These are phyloP conservation scores for Neonectria faginata DNA, from an alignment of 2,329 filamentous ascomycete species.

Conservation along the genomic window DNA sequence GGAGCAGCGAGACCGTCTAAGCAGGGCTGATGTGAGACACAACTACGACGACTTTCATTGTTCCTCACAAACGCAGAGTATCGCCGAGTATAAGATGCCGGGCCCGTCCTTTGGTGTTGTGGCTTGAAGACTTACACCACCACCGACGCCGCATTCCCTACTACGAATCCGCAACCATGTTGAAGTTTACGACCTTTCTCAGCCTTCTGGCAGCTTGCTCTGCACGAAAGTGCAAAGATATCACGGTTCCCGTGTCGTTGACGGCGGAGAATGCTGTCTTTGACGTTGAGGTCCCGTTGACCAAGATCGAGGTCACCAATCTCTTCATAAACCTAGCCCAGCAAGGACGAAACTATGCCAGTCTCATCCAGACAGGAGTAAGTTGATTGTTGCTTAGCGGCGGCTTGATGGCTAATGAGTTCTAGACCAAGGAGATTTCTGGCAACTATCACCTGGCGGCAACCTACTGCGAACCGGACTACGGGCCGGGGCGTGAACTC, in stretches of 20 bases:
- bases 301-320: conserved; percentile 68
- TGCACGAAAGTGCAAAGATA: conserved; percentile 57
- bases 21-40: conserved; percentile 20
- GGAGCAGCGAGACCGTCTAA: conserved; percentile 6
- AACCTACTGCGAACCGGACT: conserved; percentile 70
- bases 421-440: conserved; percentile 60
- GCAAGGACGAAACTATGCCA: conserved; percentile 63
- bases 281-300: conserved; percentile 58
- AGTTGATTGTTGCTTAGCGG: conserved; percentile 23
- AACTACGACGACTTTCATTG: conserved; percentile 21
- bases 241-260: conserved; percentile 68
- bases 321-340: conserved; percentile 64
- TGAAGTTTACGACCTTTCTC: conserved; percentile 39
- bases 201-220: conserved; percentile 44
- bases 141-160: conserved; percentile 3
- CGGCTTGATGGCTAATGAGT: conserved; percentile 11
- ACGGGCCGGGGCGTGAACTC: conserved; percentile 51
- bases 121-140: conserved; percentile 26
- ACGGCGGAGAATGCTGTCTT: conserved; percentile 66
- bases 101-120: conserved; percentile 10
- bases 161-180: conserved; percentile 32
- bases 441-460: conserved; percentile 69
- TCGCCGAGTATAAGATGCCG: conserved; percentile 30
- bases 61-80: not conserved
- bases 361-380: conserved; percentile 58